Conservation (phyloP, 768 basidiomycete species). For the Vararia minispora region DNA sequence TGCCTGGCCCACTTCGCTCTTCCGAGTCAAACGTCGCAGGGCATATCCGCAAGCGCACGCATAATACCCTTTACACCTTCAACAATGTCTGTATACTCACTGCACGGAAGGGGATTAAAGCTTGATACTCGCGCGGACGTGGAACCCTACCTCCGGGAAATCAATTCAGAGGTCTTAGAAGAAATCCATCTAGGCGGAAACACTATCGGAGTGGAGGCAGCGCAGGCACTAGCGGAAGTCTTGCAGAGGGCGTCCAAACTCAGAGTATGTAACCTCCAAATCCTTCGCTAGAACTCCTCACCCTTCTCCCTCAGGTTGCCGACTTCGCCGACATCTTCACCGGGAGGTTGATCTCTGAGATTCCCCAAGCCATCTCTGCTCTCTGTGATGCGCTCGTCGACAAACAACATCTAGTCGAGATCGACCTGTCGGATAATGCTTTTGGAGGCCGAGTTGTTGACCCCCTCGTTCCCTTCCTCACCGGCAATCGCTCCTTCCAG, state of each 20-base stretch:
- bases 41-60: too few species aligned
- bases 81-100: conserved; percentile 29
- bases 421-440: conserved; percentile 92
- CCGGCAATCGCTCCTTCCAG: conserved; percentile 69
- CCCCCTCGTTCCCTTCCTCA: conserved; percentile 85
- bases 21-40: too few species aligned
- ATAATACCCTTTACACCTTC: too few species aligned
- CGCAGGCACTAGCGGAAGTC: conserved; percentile 72
- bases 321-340: conserved; percentile 98
- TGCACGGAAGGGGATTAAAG: conserved; percentile 65
- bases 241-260: conserved; percentile 55
- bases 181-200: conserved; percentile 93
- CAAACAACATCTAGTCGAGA: conserved; percentile 71
- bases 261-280: conserved; percentile 38
- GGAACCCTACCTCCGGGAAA: conserved; percentile 53
- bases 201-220: conserved; percentile 87
- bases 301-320: conserved; percentile 50
- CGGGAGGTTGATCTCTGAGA: conserved; percentile 89
- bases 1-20: too few species aligned
- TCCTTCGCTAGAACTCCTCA: conserved; percentile 4
- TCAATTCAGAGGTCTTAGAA: conserved; percentile 58
- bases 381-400: conserved; percentile 81
- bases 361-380: conserved; percentile 79
- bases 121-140: conserved; percentile 69
- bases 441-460: conserved; percentile 94